phyloP scores from a whole-genome alignment of 2,329 filamentous ascomycete species.

The Exophiala bonariae region DNA sequence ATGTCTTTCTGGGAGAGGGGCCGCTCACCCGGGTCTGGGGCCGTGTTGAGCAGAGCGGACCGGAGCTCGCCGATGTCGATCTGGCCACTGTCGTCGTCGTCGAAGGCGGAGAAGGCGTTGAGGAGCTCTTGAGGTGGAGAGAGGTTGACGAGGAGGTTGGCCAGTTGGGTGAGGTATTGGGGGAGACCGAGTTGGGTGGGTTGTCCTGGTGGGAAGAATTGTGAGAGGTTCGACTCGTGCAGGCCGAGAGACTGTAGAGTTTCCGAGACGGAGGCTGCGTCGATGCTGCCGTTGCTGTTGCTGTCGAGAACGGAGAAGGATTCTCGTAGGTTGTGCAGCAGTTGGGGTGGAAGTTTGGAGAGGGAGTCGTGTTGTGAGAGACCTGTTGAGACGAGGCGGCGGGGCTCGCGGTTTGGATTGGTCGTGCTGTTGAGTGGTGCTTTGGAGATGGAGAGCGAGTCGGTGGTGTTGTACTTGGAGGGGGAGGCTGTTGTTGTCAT shows the following conservation, averaged over 20 bases:
- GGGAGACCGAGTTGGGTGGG: conserved; percentile 78
- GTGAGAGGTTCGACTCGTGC: conserved; percentile 70
- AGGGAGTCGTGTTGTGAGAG: conserved; percentile 37
- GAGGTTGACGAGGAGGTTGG: conserved; percentile 70
- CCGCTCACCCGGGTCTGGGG: conserved; percentile 69
- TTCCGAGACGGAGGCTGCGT: conserved; percentile 78
- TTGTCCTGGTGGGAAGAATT: conserved; percentile 76
- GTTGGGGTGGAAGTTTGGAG: conserved; percentile 67
- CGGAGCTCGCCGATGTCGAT: conserved; percentile 80
- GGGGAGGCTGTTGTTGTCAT: conserved; percentile 9
- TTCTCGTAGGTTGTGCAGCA: conserved; percentile 85
- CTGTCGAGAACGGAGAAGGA: conserved; percentile 92
- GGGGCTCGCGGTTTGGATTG: conserved; percentile 6
- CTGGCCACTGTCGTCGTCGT: conserved; percentile 92
- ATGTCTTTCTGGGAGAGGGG: conserved; percentile 71
- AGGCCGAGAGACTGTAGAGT: conserved; percentile 72
- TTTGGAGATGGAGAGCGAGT: too few species aligned
- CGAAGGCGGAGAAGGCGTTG: conserved; percentile 91
- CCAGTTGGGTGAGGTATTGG: conserved; percentile 79
- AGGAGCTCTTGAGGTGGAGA: conserved; percentile 78
- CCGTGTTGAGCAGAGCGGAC: conserved; percentile 79
- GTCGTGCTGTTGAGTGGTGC: background rate
- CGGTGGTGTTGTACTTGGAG: conserved; percentile 6
- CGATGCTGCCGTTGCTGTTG: conserved; percentile 80
- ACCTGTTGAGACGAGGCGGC: conserved; percentile 16